Percentiles rank a stretch among this genome's conserved stretches.
These are phyloP conservation scores for Withania somnifera DNA, from an alignment of 305 asterid species.

Conservation along the genomic window DNA sequence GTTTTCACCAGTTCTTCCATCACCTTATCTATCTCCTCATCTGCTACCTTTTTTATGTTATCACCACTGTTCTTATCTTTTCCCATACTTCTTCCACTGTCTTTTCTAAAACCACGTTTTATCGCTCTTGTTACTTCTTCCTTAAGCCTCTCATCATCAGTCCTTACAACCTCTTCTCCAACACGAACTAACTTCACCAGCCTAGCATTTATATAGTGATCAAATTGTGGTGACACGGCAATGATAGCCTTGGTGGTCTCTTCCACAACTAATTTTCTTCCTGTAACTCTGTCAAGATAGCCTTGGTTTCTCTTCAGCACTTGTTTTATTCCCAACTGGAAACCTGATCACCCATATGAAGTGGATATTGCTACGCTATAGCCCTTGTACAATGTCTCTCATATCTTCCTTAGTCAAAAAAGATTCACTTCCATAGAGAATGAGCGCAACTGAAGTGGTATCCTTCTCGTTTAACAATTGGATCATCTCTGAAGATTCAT, in stretches of 20 bases:
- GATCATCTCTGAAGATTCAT: too few relatives aligned
- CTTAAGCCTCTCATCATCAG: background rate
- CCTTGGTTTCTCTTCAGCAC: background rate
- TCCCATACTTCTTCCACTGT: background rate
- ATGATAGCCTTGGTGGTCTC: background rate
- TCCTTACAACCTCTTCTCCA: background rate
- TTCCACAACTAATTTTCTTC: background rate
- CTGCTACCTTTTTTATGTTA: background rate
- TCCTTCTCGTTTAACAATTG: background rate
- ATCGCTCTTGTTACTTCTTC: background rate
- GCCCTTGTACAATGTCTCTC: background rate
- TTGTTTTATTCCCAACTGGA: background rate
- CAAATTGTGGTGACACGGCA: background rate
- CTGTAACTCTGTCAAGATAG: background rate
- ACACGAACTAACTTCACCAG: background rate
- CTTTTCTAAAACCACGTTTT: background rate
- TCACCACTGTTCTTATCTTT: background rate
- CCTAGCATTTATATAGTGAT: background rate
- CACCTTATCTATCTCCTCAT: background rate
- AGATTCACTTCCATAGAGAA: background rate
- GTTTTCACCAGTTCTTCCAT: background rate
- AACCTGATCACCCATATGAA: background rate
- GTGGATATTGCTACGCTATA: background rate
- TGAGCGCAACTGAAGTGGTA: background rate
- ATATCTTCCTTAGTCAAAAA: background rate